phyloP scores from a whole-genome alignment of 2,329 filamentous ascomycete species.

The Blastomyces emzantsi region DNA sequence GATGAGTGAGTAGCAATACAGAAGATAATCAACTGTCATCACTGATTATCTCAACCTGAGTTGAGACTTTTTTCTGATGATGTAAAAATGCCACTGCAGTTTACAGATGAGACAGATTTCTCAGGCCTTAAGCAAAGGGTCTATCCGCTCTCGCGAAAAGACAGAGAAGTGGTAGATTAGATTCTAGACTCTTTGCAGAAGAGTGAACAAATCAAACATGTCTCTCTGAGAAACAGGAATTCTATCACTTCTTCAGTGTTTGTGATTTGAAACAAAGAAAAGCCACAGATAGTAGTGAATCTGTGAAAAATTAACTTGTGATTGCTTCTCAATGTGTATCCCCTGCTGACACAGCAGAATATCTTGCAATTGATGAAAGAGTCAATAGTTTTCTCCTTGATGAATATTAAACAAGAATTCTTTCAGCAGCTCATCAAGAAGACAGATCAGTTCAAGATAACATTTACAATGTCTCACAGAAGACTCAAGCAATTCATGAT shows the following conservation, averaged over 20 bases:
- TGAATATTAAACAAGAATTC: slow-evolving; percentile 5
- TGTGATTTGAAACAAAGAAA: neutral
- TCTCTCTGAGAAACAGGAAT: neutral
- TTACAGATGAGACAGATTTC: neutral
- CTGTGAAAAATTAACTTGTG: neutral
- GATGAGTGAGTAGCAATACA: neutral
- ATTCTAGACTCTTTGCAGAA: neutral
- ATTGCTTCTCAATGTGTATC: neutral
- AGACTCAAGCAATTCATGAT: neutral
- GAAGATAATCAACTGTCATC: neutral
- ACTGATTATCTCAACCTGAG: neutral
- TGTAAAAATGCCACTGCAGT: neutral
- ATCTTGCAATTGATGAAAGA: neutral
- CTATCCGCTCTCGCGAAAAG: neutral
- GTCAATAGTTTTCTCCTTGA: neutral
- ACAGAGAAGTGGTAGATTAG: neutral
- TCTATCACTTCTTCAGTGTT: neutral
- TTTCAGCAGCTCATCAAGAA: neutral
- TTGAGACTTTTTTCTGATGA: neutral
- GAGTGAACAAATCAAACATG: neutral
- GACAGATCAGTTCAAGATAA: neutral
- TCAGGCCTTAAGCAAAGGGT: neutral
- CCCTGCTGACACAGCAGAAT: neutral
- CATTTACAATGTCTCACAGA: neutral
- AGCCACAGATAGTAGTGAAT: neutral